phyloP scores from a whole-genome alignment of 352 stramenopile genomes.

The Phytophthora lateralis region DNA sequence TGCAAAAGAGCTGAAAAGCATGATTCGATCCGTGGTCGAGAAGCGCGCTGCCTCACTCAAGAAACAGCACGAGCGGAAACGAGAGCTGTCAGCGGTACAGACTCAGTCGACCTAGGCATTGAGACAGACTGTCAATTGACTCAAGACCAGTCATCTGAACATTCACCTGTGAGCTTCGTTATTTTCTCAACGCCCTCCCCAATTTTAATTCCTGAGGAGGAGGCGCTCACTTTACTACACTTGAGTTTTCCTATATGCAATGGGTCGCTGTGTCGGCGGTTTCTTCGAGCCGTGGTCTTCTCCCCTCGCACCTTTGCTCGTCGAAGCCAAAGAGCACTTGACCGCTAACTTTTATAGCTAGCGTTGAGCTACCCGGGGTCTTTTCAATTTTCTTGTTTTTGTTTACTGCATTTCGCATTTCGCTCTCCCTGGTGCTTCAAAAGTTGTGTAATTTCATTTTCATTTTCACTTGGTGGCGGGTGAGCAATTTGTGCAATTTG shows the following conservation, averaged over 20 bases:
- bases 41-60: constrained; percentile 44
- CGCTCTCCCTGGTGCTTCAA: constrained; percentile 40
- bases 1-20: constrained; percentile 32
- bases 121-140: constrained; percentile 2
- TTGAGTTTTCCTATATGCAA: constrained; percentile 49
- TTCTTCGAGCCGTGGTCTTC: constrained; percentile 17
- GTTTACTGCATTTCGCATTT: constrained; percentile 46
- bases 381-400: constrained; percentile 42
- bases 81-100: constrained; percentile 27
- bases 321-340: constrained; percentile 21
- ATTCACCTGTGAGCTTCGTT: constrained; percentile 51
- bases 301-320: not conserved
- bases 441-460: constrained; percentile 50
- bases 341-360: constrained; percentile 19
- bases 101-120: constrained; percentile 25
- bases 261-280: constrained; percentile 15
- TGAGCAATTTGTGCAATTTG: constrained; percentile 40
- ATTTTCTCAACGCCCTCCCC: constrained; percentile 44
- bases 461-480: constrained; percentile 35
- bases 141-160: constrained; percentile 18
- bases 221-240: constrained; percentile 51
- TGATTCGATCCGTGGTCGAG: constrained; percentile 41
- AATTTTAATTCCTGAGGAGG: constrained; percentile 45
- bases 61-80: constrained; percentile 34
- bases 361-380: constrained; percentile 22